Evolutionary conservation across 495 filamentous ascomycete genomes (phyloP).

Genomic region (Elaphomyces granulatus): DNA sequence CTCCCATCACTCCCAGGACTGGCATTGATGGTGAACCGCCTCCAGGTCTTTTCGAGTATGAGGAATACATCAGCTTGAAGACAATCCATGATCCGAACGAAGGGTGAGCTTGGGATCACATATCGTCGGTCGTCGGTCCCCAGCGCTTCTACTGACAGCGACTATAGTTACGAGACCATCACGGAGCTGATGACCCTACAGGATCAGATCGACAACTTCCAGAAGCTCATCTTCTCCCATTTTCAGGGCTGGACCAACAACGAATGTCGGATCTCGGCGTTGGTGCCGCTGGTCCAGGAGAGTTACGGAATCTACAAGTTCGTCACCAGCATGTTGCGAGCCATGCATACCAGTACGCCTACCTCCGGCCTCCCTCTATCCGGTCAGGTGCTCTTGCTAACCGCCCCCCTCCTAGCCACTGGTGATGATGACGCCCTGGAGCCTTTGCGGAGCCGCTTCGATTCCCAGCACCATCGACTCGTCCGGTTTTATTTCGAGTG

Average conservation of each 20-base stretch:
- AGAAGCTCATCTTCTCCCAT: slow-evolving; percentile 94
- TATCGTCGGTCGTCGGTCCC: too few relatives aligned
- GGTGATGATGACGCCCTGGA: slow-evolving; percentile 92
- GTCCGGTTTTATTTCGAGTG: slow-evolving; percentile 99
- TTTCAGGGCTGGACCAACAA: slow-evolving; percentile 85
- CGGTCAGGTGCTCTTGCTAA: neutral
- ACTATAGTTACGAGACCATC: slow-evolving; percentile 78
- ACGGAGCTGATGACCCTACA: slow-evolving; percentile 91
- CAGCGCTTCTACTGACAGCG: too few relatives aligned
- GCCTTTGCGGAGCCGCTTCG: slow-evolving; percentile 73
- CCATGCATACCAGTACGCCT: slow-evolving; percentile 84
- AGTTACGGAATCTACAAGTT: slow-evolving; percentile 98
- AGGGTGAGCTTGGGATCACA: slow-evolving; percentile 50
- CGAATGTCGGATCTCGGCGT: slow-evolving; percentile 86
- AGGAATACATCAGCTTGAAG: slow-evolving; percentile 97
- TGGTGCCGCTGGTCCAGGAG: slow-evolving; percentile 89
- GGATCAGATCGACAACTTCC: slow-evolving; percentile 95
- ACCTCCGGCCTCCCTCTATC: neutral
- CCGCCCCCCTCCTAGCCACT: slow-evolving; percentile 50
- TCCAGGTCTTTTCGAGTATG: slow-evolving; percentile 87
- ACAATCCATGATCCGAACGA: slow-evolving; percentile 98
- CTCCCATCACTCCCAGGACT: too few relatives aligned
- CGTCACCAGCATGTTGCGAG: slow-evolving; percentile 83
- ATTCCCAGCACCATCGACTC: slow-evolving; percentile 88
- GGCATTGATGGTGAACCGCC: too few relatives aligned